Evolutionary conservation across 2,329 filamentous ascomycete species (phyloP).

Genomic region (Helotiales sp.): DNA sequence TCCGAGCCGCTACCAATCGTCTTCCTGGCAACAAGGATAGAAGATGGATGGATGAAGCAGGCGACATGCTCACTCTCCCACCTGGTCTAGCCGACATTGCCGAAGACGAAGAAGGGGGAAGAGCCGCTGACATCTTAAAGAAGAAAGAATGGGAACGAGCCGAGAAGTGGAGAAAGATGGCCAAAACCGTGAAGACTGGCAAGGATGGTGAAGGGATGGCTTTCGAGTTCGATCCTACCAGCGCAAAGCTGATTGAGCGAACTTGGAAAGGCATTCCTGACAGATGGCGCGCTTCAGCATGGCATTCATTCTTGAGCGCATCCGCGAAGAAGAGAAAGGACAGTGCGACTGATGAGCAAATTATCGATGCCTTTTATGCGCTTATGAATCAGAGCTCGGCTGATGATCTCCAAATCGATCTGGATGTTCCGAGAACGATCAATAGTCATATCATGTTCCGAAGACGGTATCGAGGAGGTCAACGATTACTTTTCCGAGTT

Average conservation of each 20-base stretch:
- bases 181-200: slow-evolving; percentile 58
- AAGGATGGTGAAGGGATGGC: slow-evolving; percentile 62
- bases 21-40: slow-evolving; percentile 66
- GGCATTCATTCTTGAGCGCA: slow-evolving; percentile 87
- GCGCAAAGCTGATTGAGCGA: slow-evolving; percentile 84
- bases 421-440: slow-evolving; percentile 95
- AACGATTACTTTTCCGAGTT: slow-evolving; percentile 89
- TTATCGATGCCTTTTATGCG: slow-evolving; percentile 73
- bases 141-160: slow-evolving; percentile 66
- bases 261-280: slow-evolving; percentile 99
- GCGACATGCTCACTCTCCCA: slow-evolving; percentile 67
- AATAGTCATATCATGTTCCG: slow-evolving; percentile 98
- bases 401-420: slow-evolving; percentile 95
- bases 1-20: slow-evolving; percentile 63
- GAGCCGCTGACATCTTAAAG: slow-evolving; percentile 60
- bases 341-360: slow-evolving; percentile 69
- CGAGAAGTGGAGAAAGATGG: slow-evolving; percentile 73
- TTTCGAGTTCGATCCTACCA: slow-evolving; percentile 80
- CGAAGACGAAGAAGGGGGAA: slow-evolving; percentile 60
- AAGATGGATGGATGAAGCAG: slow-evolving; percentile 66
- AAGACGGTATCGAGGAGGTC: slow-evolving; percentile 86
- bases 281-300: slow-evolving; percentile 89
- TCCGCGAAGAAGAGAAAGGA: slow-evolving; percentile 71
- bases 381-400: slow-evolving; percentile 77
- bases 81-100: slow-evolving; percentile 60